Evolutionary conservation across 352 stramenopile species (phyloP).

Genomic region (Phytophthora chlamydospora): DNA sequence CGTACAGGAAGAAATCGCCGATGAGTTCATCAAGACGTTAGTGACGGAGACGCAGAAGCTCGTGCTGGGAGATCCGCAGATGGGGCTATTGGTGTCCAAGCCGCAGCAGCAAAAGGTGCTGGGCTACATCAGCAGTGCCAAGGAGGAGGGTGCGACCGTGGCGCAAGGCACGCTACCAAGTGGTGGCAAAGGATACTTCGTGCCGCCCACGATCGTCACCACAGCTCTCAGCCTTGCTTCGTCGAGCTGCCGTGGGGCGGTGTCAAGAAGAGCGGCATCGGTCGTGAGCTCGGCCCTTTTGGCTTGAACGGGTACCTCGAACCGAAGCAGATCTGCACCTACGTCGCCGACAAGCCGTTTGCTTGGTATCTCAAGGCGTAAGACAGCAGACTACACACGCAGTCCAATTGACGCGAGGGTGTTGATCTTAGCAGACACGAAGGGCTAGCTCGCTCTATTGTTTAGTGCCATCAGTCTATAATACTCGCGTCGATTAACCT

Average conservation of each 20-base stretch:
- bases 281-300: slow-evolving; percentile 71
- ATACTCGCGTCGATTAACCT: not conserved
- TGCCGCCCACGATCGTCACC: slow-evolving; percentile 80
- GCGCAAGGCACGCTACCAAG: slow-evolving; percentile 22
- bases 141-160: slow-evolving; percentile 61
- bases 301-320: slow-evolving; percentile 70
- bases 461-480: slow-evolving; percentile 2
- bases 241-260: slow-evolving; percentile 82
- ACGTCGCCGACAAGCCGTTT: slow-evolving; percentile 72
- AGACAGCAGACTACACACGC: not conserved
- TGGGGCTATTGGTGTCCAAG: slow-evolving; percentile 84
- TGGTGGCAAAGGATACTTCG: slow-evolving; percentile 61
- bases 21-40: slow-evolving; percentile 64
- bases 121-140: slow-evolving; percentile 57
- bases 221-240: slow-evolving; percentile 28
- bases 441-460: slow-evolving; percentile 6
- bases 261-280: slow-evolving; percentile 85
- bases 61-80: slow-evolving; percentile 66
- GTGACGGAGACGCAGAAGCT: slow-evolving; percentile 65
- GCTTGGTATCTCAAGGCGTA: slow-evolving; percentile 57
- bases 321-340: slow-evolving; percentile 74
- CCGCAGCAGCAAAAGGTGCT: slow-evolving; percentile 76
- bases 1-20: slow-evolving; percentile 70
- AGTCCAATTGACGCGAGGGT: not conserved
- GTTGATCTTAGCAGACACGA: slow-evolving; percentile 9